These are phyloP conservation scores for Capronia epimyces DNA, from an alignment of 2,329 filamentous ascomycete genomes.

Conservation along the genomic window DNA sequence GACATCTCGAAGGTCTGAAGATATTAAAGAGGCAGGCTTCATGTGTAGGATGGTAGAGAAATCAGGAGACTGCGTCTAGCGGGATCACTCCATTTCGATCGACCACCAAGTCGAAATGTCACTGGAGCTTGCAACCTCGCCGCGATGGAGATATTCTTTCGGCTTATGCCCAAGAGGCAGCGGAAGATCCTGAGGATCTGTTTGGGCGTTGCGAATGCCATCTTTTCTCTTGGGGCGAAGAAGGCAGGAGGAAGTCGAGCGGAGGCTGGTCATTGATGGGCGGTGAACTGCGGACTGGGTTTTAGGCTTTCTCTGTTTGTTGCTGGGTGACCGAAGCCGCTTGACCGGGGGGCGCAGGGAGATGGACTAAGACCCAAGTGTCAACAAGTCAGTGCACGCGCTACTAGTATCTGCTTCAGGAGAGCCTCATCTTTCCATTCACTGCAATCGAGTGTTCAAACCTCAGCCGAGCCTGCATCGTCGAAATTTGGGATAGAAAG, in stretches of 20 bases:
- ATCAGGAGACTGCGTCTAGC: conserved; percentile 1
- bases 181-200: conserved; percentile 17
- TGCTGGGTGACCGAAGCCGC: conserved; percentile 15
- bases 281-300: background rate
- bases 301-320: background rate
- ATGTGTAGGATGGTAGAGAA: background rate
- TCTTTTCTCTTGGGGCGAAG: conserved; percentile 16
- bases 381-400: conserved; percentile 16
- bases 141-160: conserved; percentile 16
- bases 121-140: background rate
- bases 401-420: conserved; percentile 13
- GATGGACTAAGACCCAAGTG: conserved; percentile 11
- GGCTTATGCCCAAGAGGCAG: conserved; percentile 18
- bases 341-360: background rate
- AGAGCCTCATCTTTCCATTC: conserved; percentile 11
- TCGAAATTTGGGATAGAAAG: background rate
- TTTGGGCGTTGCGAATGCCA: conserved; percentile 17
- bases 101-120: background rate
- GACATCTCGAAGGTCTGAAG: background rate
- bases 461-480: background rate
- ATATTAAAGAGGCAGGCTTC: conserved; percentile 2
- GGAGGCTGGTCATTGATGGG: background rate
- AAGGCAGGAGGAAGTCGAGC: conserved; percentile 9
- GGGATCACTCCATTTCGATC: background rate
- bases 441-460: conserved; percentile 5